Evolutionary conservation across 306 rosid genomes (phyloP).

Genomic region (Ziziphus jujuba): DNA sequence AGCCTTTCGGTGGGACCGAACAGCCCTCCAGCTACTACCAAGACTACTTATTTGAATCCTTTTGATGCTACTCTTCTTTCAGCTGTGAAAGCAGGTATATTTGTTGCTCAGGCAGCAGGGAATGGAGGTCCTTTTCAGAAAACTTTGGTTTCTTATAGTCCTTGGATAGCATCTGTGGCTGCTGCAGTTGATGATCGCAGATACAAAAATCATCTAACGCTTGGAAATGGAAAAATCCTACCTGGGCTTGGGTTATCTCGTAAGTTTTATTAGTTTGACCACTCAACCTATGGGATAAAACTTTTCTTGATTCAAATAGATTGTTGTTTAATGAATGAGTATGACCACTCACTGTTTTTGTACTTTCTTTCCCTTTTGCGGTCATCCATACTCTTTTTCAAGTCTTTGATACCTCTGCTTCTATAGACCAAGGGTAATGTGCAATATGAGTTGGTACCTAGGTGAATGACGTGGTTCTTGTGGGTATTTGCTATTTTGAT

Average conservation of each 20-base stretch:
- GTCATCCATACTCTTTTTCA: neutral
- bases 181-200: conserved; percentile 99
- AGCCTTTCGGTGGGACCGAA: conserved; percentile 99
- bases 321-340: too few species aligned
- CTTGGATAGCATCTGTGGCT: conserved; percentile 94
- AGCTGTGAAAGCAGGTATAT: conserved; percentile 99
- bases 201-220: conserved; percentile 91
- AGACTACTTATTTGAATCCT: conserved; percentile 85
- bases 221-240: conserved; percentile 89
- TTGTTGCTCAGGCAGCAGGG: conserved; percentile 99
- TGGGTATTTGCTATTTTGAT: neutral
- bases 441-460: neutral
- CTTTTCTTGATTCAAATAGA: too few species aligned
- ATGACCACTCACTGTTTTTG: too few species aligned
- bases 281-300: too few species aligned
- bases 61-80: conserved; percentile 99
- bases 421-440: neutral
- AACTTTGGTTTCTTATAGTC: conserved; percentile 96
- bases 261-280: conserved; percentile 45
- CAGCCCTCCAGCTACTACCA: conserved; percentile 89
- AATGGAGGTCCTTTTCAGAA: conserved; percentile 99
- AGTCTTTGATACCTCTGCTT: neutral
- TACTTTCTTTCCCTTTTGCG: neutral
- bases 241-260: conserved; percentile 96
- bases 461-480: neutral